Conservation (phyloP, 225 moss, liverwort and hornwort genomes). For the Lunularia cruciata region DNA sequence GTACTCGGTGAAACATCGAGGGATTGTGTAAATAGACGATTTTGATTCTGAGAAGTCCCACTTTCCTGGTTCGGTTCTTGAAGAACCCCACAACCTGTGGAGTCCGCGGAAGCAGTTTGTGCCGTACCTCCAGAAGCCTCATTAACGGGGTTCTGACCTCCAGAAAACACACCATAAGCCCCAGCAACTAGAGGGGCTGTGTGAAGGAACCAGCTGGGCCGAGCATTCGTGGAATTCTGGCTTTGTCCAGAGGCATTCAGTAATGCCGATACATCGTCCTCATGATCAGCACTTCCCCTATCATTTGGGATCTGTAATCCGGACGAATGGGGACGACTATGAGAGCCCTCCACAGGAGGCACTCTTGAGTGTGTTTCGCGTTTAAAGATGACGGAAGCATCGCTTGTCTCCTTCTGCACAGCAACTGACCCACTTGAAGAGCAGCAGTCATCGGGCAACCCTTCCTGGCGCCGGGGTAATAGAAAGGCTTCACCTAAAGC, state of each 20-base stretch:
- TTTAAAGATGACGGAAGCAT: background rate
- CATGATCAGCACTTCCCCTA: slow-evolving; percentile 3
- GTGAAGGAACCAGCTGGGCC: slow-evolving; percentile 11
- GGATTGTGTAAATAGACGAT: slow-evolving; percentile 1
- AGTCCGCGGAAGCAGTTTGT: background rate
- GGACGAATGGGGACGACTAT: slow-evolving; percentile 2
- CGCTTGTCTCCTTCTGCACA: slow-evolving; percentile 5
- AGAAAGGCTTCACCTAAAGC: slow-evolving; percentile 6
- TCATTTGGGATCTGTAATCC: slow-evolving; percentile 1
- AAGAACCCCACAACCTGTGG: slow-evolving; percentile 9
- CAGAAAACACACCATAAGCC: slow-evolving; percentile 16
- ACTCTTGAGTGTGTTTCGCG: background rate
- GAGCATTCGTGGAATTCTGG: slow-evolving; percentile 3
- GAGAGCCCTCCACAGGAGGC: background rate
- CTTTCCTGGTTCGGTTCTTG: slow-evolving; percentile 21
- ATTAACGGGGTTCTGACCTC: no score
- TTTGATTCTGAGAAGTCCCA: slow-evolving; percentile 1
- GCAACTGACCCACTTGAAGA: slow-evolving; percentile 26
- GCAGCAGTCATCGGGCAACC: slow-evolving; percentile 27
- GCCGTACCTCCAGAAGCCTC: background rate
- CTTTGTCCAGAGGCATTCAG: slow-evolving; percentile 6
- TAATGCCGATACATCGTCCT: slow-evolving; percentile 17
- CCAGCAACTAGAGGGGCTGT: slow-evolving; percentile 14
- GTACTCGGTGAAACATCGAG: slow-evolving; percentile 12
- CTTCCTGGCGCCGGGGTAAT: background rate